Evolutionary conservation across 495 filamentous ascomycete genomes (phyloP).

Genomic region (Daldinia concentrica): DNA sequence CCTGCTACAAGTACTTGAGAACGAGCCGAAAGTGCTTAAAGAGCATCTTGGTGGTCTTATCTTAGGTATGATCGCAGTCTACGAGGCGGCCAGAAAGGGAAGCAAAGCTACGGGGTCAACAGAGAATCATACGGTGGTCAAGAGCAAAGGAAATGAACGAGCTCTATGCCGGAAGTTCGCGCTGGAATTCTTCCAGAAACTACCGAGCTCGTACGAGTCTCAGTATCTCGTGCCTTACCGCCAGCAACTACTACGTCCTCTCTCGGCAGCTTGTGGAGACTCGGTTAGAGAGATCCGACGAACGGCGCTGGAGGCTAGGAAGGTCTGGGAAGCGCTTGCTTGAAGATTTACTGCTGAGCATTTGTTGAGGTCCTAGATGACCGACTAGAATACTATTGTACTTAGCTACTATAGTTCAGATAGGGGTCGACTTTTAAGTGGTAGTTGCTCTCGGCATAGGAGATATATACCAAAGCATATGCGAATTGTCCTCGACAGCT

Average conservation of each 20-base stretch:
- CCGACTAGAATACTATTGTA: background rate
- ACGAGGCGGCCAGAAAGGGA: constrained; percentile 40
- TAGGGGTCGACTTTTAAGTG: background rate
- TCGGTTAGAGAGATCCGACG: constrained; percentile 54
- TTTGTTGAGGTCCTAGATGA: background rate
- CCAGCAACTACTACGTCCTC: constrained; percentile 49
- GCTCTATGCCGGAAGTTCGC: constrained; percentile 48
- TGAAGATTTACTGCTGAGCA: background rate
- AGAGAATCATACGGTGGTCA: constrained; percentile 4
- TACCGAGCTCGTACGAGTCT: constrained; percentile 54
- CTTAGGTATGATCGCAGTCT: constrained; percentile 43
- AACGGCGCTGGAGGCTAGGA: constrained; percentile 53
- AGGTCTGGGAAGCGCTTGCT: constrained; percentile 51
- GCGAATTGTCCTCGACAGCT: background rate
- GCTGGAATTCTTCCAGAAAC: constrained; percentile 50
- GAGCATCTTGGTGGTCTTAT: constrained; percentile 52
- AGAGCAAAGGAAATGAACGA: constrained; percentile 11
- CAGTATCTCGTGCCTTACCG: constrained; percentile 49
- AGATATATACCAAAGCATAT: background rate
- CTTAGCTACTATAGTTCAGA: background rate
- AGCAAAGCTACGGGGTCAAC: background rate
- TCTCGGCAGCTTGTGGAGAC: constrained; percentile 56
- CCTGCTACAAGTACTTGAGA: constrained; percentile 50
- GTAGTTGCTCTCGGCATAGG: background rate
- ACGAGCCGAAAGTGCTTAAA: constrained; percentile 49